phyloP scores from a whole-genome alignment of 2,329 filamentous ascomycete species.

The Kalmusia sp. region DNA sequence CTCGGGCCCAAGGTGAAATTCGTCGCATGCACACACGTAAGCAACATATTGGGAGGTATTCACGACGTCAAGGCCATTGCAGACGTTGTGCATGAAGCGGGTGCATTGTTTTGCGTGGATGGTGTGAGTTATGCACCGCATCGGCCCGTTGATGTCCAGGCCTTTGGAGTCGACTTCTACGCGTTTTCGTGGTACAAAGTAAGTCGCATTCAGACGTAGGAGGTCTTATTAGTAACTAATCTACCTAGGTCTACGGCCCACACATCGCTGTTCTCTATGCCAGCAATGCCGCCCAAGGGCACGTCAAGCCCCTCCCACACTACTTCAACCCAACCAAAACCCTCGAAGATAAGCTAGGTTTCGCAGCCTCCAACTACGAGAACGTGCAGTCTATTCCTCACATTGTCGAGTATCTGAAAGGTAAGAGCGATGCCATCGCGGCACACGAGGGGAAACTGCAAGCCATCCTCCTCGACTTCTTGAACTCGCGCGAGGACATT shows the following conservation, averaged over 20 bases:
- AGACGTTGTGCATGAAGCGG: conserved; percentile 57
- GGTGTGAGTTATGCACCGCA: conserved; percentile 81
- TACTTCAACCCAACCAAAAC: conserved; percentile 70
- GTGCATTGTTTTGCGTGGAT: conserved; percentile 73
- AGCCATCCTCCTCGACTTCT: conserved; percentile 64
- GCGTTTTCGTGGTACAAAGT: conserved; percentile 82
- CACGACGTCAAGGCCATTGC: conserved; percentile 67
- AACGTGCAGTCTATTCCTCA: conserved; percentile 67
- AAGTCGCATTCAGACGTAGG: not conserved
- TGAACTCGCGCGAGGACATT: conserved; percentile 60
- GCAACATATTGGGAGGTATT: conserved; percentile 76
- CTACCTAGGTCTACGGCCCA: conserved; percentile 69
- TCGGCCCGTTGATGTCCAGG: conserved; percentile 71
- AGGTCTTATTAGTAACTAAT: no score
- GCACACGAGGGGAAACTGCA: conserved; percentile 69
- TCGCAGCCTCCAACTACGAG: conserved; percentile 76
- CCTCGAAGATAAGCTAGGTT: conserved; percentile 71
- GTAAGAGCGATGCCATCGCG: conserved; percentile 52
- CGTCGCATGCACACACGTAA: conserved; percentile 76
- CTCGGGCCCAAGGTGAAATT: conserved; percentile 71
- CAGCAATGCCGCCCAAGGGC: conserved; percentile 61
- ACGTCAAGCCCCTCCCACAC: conserved; percentile 66
- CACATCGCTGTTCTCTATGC: conserved; percentile 77
- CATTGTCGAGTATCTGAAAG: conserved; percentile 67
- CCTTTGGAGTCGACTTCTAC: conserved; percentile 76